Evolutionary conservation across 768 basidiomycete species (phyloP), one percentile per base, ranked within the genome.

Genomic region (Agaricus sinodeliciosus): DNA sequence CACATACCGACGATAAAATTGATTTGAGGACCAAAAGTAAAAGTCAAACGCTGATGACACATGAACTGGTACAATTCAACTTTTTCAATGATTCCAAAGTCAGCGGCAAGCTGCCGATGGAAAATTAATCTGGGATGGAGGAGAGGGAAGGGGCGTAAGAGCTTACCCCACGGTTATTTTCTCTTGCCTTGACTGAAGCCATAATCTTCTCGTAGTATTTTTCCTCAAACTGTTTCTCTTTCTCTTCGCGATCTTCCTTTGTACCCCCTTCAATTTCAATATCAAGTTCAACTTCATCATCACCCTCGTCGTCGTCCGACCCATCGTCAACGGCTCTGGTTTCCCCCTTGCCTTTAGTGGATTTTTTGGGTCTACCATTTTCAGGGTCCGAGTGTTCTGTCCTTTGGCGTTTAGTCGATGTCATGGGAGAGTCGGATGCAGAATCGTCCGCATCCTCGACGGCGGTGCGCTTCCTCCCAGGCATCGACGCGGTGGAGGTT

Each of bases 51-150:
- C 65, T 83, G 78, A 70, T 98, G 94, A 67, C 94, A 96, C 94
- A 98, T 95, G 70, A 98, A 98, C 63, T 97, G 86, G 62, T 83
- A 77, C 80, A 92, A 82, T 62, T 93, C 87, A 40, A 96, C 79
- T 31, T 77, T 75, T 60, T 91, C 87, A 55, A 97, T 89, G 58
- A 97, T 85, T 4, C 94, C 95, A 60, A 85, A 80, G 47, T 94
- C 86, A 4, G 94, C 90, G 43, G 90, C 74, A 12, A 75, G 79
- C 93, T 95, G 46, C 25, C 48, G 54, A 18, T n/a, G 48, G 9
- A 19, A 16, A 28, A 2, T 31, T 12, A 47, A 18, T 47, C n/a
- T 5, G 15, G n/a, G 4, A 8, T 19, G 2, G 19, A 28, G n/a
- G 5, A n/a, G 9, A 5, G 3, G 3, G 34, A 5, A 27, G n/a